Base-by-base conservation (phyloP, 2,329 filamentous ascomycete species). In the Talaromyces verruculosus region DNA sequence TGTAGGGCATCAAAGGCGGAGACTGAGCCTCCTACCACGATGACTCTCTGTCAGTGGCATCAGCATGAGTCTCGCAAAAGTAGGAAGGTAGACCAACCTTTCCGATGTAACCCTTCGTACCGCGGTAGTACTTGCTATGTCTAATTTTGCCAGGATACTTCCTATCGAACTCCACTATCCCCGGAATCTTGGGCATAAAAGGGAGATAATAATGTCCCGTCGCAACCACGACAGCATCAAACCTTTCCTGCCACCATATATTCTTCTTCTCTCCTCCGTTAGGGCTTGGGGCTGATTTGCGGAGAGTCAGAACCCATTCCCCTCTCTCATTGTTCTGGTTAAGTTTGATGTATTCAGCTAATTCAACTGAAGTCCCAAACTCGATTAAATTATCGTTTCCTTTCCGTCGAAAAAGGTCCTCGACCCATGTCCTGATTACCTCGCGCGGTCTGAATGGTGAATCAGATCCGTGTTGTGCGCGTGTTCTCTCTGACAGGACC, bases 201-300 rank as follows among this genome's bases (percentile, higher is more conserved):
- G 80, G 80, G 1, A 82, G 71, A 45, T 74, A 75, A 65, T 80
- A 82, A 66, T 82, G 79, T 0, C 80, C 80, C 0, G 72, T 76
- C 0, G 80, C 80, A 39, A 81, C 77, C 15, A 82, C 71, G 0
- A 82, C 63, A 0, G 79, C 80, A 68, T 82, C 79, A 25, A 81
- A 81, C 0, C 66, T 68, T 67, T 82, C 76, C 25, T 73, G 67
- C 79, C 77, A 78, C 78, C 77, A 79, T 68, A 74, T 71, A 59
- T 78, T 73, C 10, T 63, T 68, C 1, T 33, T 59, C n/a, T 47
- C 64, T n/a, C 47, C 64, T 17, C 61, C 62, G 1, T 64, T 51
- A n/a, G 41, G n/a, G 17, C 7, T n/a, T 43, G 69, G 67, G 1
- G 65, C 68, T 1, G 61, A 63, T 33, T 69, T 68, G 1, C 75